These are phyloP conservation scores for Pleurotus ostreatus DNA, from an alignment of 768 basidiomycete species.

Conservation along the genomic window DNA sequence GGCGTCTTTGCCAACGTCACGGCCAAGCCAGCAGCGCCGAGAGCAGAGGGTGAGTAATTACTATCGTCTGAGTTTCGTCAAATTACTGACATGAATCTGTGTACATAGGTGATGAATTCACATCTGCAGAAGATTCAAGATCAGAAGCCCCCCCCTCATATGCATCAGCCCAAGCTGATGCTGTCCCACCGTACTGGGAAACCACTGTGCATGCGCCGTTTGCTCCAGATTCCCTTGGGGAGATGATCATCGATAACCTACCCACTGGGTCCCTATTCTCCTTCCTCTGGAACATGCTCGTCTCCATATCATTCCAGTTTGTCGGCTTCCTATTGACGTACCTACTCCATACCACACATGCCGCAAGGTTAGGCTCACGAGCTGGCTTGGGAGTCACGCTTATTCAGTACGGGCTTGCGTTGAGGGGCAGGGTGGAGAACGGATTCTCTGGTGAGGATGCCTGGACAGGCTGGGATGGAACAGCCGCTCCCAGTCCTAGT, in stretches of 20 bases:
- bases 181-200: conserved; percentile 98
- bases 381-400: conserved; percentile 95
- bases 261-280: conserved; percentile 80
- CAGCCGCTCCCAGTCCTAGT: conserved; percentile 35
- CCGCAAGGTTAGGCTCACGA: conserved; percentile 87
- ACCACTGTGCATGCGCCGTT: conserved; percentile 93
- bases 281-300: conserved; percentile 89
- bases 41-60: conserved; percentile 49
- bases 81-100: not conserved
- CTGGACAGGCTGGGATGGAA: conserved; percentile 28
- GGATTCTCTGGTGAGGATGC: conserved; percentile 22
- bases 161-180: conserved; percentile 85
- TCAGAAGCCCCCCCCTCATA: conserved; percentile 91
- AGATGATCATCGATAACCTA: conserved; percentile 88
- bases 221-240: conserved; percentile 56
- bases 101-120: conserved; percentile 58
- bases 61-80: not conserved
- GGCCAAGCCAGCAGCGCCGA: conserved; percentile 72
- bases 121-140: conserved; percentile 80
- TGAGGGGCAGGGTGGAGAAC: conserved; percentile 53
- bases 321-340: conserved; percentile 92
- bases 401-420: conserved; percentile 90
- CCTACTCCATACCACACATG: conserved; percentile 89
- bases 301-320: conserved; percentile 97
- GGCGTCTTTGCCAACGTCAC: conserved; percentile 96